Percentiles rank a stretch among this genome's conserved stretches.
Conservation (phyloP, 2,329 filamentous ascomycete species). For the Trichoderma polysporum region DNA sequence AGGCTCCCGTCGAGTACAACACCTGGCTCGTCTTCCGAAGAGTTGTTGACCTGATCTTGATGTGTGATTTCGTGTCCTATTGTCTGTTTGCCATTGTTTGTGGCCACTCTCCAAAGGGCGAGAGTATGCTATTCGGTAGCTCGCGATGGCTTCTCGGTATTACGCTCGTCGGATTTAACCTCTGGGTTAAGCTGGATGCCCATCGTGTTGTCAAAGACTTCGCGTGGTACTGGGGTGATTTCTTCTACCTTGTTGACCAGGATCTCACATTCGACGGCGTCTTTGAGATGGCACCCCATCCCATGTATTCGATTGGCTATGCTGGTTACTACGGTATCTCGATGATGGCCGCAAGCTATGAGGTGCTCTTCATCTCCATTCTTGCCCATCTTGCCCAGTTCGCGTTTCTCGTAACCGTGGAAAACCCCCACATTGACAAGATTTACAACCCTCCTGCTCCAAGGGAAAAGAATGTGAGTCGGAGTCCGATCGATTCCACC, state of each 20-base stretch:
- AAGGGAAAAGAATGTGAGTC: slow-evolving; percentile 53
- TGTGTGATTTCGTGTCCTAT: slow-evolving; percentile 98
- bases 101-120: slow-evolving; percentile 69
- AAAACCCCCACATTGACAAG: slow-evolving; percentile 97
- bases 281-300: slow-evolving; percentile 97
- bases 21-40: slow-evolving; percentile 96
- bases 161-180: slow-evolving; percentile 82
- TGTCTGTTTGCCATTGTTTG: slow-evolving; percentile 93
- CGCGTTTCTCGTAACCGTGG: slow-evolving; percentile 84
- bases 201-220: slow-evolving; percentile 98
- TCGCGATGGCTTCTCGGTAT: slow-evolving; percentile 79
- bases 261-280: slow-evolving; percentile 97
- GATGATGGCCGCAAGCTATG: slow-evolving; percentile 96
- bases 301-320: slow-evolving; percentile 98
- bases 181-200: slow-evolving; percentile 98
- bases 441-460: slow-evolving; percentile 90
- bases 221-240: slow-evolving; percentile 99
- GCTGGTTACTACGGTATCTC: slow-evolving; percentile 98
- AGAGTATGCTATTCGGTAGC: slow-evolving; percentile 66
- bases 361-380: slow-evolving; percentile 95
- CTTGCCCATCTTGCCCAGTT: slow-evolving; percentile 93
- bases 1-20: slow-evolving; percentile 96
- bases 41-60: slow-evolving; percentile 92
- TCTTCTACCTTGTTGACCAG: slow-evolving; percentile 98
- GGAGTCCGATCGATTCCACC: slow-evolving; percentile 32